phyloP scores from a whole-genome alignment of 495 filamentous ascomycete genomes.

The Neurospora sp. region DNA sequence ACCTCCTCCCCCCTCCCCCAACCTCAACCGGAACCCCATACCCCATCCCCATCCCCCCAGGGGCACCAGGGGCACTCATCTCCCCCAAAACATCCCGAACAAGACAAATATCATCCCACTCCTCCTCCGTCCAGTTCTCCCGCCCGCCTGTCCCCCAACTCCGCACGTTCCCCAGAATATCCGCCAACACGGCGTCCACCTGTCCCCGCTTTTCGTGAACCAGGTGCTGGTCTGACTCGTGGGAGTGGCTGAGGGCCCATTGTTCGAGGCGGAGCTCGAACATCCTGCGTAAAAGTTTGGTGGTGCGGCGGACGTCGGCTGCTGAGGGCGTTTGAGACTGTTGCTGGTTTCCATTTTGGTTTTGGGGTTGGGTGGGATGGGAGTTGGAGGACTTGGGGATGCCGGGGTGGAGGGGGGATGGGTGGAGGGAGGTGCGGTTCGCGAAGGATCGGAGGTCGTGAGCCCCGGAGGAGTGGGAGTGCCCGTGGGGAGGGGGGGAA shows the following conservation, averaged over 20 bases:
- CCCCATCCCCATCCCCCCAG: neutral
- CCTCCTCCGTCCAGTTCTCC: slow-evolving; percentile 6
- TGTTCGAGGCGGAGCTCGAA: slow-evolving; percentile 9
- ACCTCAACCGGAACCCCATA: neutral
- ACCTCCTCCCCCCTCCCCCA: neutral
- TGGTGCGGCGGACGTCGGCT: slow-evolving; percentile 10
- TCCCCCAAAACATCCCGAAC: neutral
- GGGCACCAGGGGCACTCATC: neutral
- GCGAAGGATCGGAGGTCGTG: neutral
- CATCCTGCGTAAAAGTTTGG: slow-evolving; percentile 3
- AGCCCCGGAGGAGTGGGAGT: neutral
- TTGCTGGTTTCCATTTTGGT: neutral
- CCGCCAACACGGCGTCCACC: slow-evolving; percentile 2
- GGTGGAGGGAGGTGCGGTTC: neutral
- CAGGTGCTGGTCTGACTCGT: slow-evolving; percentile 1
- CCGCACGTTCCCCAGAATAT: neutral
- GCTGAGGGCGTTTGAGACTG: neutral
- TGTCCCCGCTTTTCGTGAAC: neutral
- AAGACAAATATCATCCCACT: slow-evolving; percentile 4
- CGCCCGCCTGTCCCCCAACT: slow-evolving; percentile 1
- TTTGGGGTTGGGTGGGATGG: too few relatives aligned
- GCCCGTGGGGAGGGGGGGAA: neutral
- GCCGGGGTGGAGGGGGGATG: neutral
- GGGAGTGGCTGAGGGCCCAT: slow-evolving; percentile 4
- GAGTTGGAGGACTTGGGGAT: too few relatives aligned